These are phyloP conservation scores for Pythium pyrilobum DNA, from an alignment of 352 stramenopile genomes.

Conservation along the genomic window DNA sequence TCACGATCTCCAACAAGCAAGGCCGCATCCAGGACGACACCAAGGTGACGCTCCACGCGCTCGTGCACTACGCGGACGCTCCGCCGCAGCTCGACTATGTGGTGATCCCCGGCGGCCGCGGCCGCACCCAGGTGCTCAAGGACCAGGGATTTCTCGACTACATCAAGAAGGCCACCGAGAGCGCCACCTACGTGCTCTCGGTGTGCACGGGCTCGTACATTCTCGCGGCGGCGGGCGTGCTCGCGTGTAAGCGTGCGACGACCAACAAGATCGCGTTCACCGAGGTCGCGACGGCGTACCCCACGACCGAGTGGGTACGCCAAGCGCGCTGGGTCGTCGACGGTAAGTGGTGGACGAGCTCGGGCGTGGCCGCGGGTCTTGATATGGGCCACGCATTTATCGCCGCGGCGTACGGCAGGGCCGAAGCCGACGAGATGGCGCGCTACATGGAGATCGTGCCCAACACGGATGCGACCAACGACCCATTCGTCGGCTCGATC, in stretches of 20 bases:
- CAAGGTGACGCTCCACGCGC: conserved; percentile 34
- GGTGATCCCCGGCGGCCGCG: conserved; percentile 32
- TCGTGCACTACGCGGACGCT: conserved; percentile 23
- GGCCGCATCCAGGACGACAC: conserved; percentile 34
- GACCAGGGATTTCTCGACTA: conserved; percentile 37
- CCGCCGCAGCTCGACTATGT: conserved; percentile 34
- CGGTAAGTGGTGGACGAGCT: conserved; percentile 52
- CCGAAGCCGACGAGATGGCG: conserved; percentile 26
- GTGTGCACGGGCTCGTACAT: conserved; percentile 52
- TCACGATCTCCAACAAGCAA: conserved; percentile 35
- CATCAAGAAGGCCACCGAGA: conserved; percentile 23
- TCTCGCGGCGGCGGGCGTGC: conserved; percentile 33
- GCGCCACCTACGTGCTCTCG: conserved; percentile 34
- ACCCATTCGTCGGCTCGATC: conserved; percentile 33
- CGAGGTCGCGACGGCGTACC: conserved; percentile 23
- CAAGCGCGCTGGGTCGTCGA: conserved; percentile 60
- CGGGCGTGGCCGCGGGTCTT: conserved; percentile 52
- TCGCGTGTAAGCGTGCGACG: conserved; percentile 43
- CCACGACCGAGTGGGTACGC: conserved; percentile 41
- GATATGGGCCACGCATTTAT: conserved; percentile 61
- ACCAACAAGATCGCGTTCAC: conserved; percentile 60
- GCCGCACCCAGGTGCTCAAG: conserved; percentile 26
- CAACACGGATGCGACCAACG: conserved; percentile 26
- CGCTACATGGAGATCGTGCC: conserved; percentile 37
- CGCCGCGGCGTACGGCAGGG: conserved; percentile 18